Evolutionary conservation across 805 yeast species (phyloP), one percentile per base, ranked within the genome.

Genomic region (Ogataea allantospora): DNA sequence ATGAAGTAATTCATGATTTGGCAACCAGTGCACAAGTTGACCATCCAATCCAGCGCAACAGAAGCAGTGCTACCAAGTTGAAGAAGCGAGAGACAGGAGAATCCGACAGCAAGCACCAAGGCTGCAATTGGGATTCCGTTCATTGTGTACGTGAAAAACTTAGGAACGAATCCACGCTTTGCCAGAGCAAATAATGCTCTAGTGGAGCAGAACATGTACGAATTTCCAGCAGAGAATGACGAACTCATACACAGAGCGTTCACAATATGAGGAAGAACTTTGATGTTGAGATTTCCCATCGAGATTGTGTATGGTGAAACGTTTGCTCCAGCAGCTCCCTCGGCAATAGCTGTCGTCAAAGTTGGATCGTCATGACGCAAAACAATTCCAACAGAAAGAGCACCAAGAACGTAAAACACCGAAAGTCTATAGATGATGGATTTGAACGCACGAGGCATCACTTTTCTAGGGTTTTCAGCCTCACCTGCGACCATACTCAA

Each of bases 401-500:
- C 77, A 20, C 95, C 88, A 7, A 86, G 78, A 26, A 84, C 62
- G 55, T 80, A 87, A 46, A 88, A 72, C 20, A 83, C 59, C 1
- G 81, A 68, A 42, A 88, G 67, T 47, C 95, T 71, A 53, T 71
- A 70, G 43, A 84, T 78, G 13, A 86, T 87, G 40, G 82, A 83
- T 47, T 78, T 80, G 66, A 80, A 85, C 0, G 95, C 95, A 22
- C 70, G 71, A 11, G 93, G 88, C 56, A 88, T 65, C 6, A 78
- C 78, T 38, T 73, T 73, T 35, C 91, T 71, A 20, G 63, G 62
- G 25, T 59, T 58, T 25, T 47, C 53, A 7, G 95, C 95, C 58
- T 88, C 95, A 31, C 95, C 88, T 2, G 95, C 95, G 22, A 85
- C 78, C 84, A 84, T 80, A 1, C 91, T 73, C 22, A 88, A 75